phyloP scores from a whole-genome alignment of 805 yeast species.

The Suhomyces canberraensis region DNA sequence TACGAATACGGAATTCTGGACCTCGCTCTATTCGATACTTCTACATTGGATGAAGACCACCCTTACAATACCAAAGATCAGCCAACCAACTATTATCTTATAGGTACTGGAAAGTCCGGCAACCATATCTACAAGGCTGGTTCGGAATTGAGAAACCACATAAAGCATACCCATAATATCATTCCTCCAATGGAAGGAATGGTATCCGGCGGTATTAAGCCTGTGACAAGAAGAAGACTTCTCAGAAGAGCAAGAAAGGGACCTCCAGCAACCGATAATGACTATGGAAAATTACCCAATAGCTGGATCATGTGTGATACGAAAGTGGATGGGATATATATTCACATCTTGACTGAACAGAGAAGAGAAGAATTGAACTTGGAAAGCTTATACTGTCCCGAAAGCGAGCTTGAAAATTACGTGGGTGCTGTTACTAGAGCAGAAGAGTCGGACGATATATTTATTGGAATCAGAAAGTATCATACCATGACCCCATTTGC shows the following conservation, averaged over 20 bases:
- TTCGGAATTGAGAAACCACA: slow-evolving; percentile 48
- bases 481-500: slow-evolving; percentile 34
- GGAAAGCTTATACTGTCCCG: slow-evolving; percentile 62
- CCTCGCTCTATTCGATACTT: slow-evolving; percentile 61
- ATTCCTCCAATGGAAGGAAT: slow-evolving; percentile 70
- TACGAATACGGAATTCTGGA: slow-evolving; percentile 65
- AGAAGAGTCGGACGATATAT: slow-evolving; percentile 20
- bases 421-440: slow-evolving; percentile 13
- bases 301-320: slow-evolving; percentile 85
- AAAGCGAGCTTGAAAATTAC: slow-evolving; percentile 33
- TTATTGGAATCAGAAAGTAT: slow-evolving; percentile 19
- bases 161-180: slow-evolving; percentile 46
- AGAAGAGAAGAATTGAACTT: slow-evolving; percentile 67
- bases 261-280: slow-evolving; percentile 50
- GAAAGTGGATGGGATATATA: slow-evolving; percentile 54
- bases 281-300: slow-evolving; percentile 57
- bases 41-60: slow-evolving; percentile 33
- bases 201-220: slow-evolving; percentile 50
- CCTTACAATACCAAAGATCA: slow-evolving; percentile 26
- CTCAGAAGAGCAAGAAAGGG: slow-evolving; percentile 54
- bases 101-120: slow-evolving; percentile 73
- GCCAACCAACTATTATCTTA: slow-evolving; percentile 39
- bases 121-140: slow-evolving; percentile 75
- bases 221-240: slow-evolving; percentile 36
- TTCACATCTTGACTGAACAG: slow-evolving; percentile 71